phyloP scores from a whole-genome alignment of 371 early-diverging fungal species.

The Mucor piriformis region DNA sequence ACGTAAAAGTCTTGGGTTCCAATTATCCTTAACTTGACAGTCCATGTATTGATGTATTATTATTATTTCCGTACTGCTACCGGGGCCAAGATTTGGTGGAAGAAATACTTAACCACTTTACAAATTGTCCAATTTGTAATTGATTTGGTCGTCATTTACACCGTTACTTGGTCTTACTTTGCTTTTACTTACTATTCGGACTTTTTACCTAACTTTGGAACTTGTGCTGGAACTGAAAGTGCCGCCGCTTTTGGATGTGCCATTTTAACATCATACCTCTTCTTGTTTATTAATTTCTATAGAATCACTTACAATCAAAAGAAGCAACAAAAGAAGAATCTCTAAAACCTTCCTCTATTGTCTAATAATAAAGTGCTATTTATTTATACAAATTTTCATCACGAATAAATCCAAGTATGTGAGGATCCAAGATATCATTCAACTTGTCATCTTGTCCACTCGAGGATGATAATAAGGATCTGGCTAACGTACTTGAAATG shows the following conservation, averaged over 20 bases:
- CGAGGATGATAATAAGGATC: slow-evolving; percentile 5
- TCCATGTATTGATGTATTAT: slow-evolving; percentile 90
- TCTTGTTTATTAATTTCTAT: slow-evolving; percentile 86
- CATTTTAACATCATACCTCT: slow-evolving; percentile 76
- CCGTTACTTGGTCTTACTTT: slow-evolving; percentile 74
- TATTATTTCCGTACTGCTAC: slow-evolving; percentile 87
- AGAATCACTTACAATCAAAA: slow-evolving; percentile 71
- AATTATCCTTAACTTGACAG: slow-evolving; percentile 79
- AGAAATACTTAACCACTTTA: slow-evolving; percentile 82
- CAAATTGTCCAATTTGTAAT: slow-evolving; percentile 89
- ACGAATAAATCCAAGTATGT: slow-evolving; percentile 7
- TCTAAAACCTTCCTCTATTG: slow-evolving; percentile 6
- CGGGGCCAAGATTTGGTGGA: slow-evolving; percentile 87
- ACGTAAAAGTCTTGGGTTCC: slow-evolving; percentile 27
- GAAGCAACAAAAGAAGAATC: slow-evolving; percentile 16
- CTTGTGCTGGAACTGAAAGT: slow-evolving; percentile 74
- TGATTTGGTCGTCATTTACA: slow-evolving; percentile 74
- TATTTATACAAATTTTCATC: slow-evolving; percentile 10
- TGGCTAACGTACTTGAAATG: slow-evolving; percentile 38
- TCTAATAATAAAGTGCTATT: slow-evolving; percentile 4
- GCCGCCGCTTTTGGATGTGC: slow-evolving; percentile 80
- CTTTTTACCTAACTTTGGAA: slow-evolving; percentile 66
- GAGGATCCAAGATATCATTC: background rate
- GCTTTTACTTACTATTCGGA: slow-evolving; percentile 64
- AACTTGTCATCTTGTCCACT: background rate